phyloP scores from a whole-genome alignment of 108 stramenopile genomes.

The Discostella stelligeroides region DNA sequence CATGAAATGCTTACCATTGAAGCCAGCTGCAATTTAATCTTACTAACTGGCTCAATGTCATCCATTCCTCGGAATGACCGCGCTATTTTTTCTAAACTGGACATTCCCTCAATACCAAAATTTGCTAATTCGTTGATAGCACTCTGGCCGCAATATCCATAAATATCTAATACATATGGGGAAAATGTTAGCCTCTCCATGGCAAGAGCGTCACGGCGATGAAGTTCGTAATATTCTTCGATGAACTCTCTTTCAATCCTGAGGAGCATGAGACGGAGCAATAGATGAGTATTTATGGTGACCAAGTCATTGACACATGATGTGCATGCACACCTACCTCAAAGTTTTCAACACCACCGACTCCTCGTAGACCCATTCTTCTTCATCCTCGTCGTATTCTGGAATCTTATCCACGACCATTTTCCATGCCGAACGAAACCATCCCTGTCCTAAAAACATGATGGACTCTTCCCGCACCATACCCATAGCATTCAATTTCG shows the following conservation, averaged over 20 bases:
- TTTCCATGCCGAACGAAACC: constrained; percentile 85
- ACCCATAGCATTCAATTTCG: constrained; percentile 35
- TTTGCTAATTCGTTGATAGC: constrained; percentile 86
- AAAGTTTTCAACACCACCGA: constrained; percentile 79
- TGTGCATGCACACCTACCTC: constrained; percentile 28
- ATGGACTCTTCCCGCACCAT: constrained; percentile 41
- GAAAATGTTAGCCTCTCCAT: constrained; percentile 84
- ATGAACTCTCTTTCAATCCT: constrained; percentile 77
- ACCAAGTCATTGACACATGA: not conserved
- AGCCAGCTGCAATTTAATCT: constrained; percentile 75
- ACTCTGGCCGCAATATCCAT: constrained; percentile 87
- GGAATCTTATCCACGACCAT: constrained; percentile 28
- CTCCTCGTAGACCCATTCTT: constrained; percentile 24
- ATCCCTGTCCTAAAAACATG: constrained; percentile 75
- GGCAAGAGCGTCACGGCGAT: constrained; percentile 85
- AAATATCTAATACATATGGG: constrained; percentile 79
- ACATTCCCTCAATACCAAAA: constrained; percentile 57
- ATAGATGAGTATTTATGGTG: not conserved
- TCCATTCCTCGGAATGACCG: constrained; percentile 62
- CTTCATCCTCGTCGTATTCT: constrained; percentile 36
- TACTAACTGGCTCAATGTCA: constrained; percentile 42
- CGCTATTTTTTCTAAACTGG: constrained; percentile 63
- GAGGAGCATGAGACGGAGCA: constrained; percentile 5
- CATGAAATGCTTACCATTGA: constrained; percentile 28
- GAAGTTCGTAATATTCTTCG: constrained; percentile 81